These are phyloP conservation scores for Bidens hawaiensis DNA, from an alignment of 140 eudicot genomes.

Conservation along the genomic window DNA sequence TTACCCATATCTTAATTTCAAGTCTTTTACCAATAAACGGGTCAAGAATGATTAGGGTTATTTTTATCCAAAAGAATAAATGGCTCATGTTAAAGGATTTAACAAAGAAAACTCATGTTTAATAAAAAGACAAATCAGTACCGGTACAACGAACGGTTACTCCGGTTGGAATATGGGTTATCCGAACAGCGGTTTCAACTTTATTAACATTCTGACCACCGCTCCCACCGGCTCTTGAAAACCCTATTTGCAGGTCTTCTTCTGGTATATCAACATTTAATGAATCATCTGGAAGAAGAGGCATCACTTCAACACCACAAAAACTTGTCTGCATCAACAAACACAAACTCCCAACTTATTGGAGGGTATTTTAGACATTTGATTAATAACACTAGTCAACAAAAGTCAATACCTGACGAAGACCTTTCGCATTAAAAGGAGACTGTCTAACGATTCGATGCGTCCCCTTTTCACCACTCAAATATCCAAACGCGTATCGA, in stretches of 20 bases:
- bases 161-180: constrained; percentile 93
- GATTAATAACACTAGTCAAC: background rate
- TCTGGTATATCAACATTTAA: constrained; percentile 83
- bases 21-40: background rate
- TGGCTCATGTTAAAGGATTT: background rate
- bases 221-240: constrained; percentile 88
- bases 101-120: background rate
- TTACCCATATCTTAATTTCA: background rate
- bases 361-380: constrained; percentile 5
- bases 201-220: constrained; percentile 98
- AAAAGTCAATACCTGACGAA: constrained; percentile 67
- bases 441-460: constrained; percentile 90
- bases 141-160: constrained; percentile 91
- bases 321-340: constrained; percentile 68
- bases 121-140: constrained; percentile 9
- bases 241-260: constrained; percentile 77
- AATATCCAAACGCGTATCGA: constrained; percentile 84
- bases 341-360: background rate
- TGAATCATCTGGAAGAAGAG: constrained; percentile 96
- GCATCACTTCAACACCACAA: constrained; percentile 94
- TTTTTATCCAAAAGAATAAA: background rate
- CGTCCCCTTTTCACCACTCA: constrained; percentile 95
- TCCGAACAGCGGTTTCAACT: constrained; percentile 94
- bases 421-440: constrained; percentile 92
- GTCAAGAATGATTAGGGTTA: background rate